Evolutionary conservation across 345 rosid species (phyloP), one percentile per base, ranked within the genome.

Genomic region (Citrus mangshanensis): DNA sequence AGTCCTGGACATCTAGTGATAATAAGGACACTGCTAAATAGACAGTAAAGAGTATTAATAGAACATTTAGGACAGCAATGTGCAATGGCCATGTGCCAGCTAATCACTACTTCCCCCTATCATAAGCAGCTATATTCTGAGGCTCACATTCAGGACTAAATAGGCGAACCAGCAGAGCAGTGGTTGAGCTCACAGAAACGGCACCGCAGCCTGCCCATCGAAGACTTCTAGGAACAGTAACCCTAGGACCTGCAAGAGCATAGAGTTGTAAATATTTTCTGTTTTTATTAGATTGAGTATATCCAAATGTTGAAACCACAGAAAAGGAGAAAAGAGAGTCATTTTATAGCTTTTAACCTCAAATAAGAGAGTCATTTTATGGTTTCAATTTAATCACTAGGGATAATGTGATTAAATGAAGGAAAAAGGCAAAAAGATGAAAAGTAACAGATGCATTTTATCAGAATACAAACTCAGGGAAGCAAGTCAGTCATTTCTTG

Each of bases 131-230:
- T 82, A 95, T 91, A 62, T 93, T 95, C 85, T 92, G 99, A 22
- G 97, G 97, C 79, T 95, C 99, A 62, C 97, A 95, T 84, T 95
- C 99, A 22, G 97, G 97, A 74, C 96, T 92, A 30, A 93, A 88
- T 38, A 95, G 93, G 76, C 91, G 91, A 59, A 95, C 99, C 81
- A 93, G 91, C 65, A 85, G 56, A 22, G 97, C 91, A 19, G 93
- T 76, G 58, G 92, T 71, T 78, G 97, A 85, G 79, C 99, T 89
- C 49, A 87, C 79, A 32, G 93, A 84, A 72, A 89, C 70, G 49
- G 97, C 97, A 79, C 99, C 98, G 49, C 95, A 93, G 66, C 86
- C 88, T 79, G 98, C 99, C 99, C 99, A 95, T 38, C 99, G 87
- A 34, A 91, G 89, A 68, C 87, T 87, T 82, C 93, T 88, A 8